These are phyloP conservation scores for Leccinum ochraceum DNA, from an alignment of 768 basidiomycete genomes.

Conservation along the genomic window DNA sequence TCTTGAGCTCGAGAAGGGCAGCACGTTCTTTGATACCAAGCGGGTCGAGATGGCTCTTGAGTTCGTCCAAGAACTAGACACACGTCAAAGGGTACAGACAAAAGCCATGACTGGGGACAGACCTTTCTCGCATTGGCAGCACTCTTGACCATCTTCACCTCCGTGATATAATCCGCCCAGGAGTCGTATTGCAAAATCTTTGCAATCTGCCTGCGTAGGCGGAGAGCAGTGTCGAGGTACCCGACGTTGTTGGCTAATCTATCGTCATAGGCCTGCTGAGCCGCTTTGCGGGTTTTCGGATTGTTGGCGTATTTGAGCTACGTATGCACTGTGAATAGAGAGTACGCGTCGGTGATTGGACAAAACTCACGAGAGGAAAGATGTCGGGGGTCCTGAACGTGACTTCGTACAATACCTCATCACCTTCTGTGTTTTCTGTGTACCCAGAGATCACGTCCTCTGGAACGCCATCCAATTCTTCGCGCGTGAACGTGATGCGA, in stretches of 20 bases:
- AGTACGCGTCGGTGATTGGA: not conserved
- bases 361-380: conserved; percentile 59
- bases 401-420: conserved; percentile 61
- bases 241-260: no score
- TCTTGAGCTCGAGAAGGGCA: no score
- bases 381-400: conserved; percentile 84
- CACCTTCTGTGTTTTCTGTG: conserved; percentile 57
- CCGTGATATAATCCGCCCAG: no score
- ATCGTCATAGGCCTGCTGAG: no score
- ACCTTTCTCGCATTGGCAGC: no score
- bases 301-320: conserved; percentile 81
- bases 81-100: not conserved
- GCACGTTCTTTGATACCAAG: no score
- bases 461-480: conserved; percentile 81
- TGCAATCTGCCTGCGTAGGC: no score
- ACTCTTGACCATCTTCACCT: no score
- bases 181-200: no score
- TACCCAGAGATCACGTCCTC: conserved; percentile 76
- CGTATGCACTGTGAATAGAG: not conserved
- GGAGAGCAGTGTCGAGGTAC: no score
- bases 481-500: conserved; percentile 58
- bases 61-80: not conserved
- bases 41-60: no score
- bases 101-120: not conserved
- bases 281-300: conserved; percentile 60